Evolutionary conservation across 441 rosid species (phyloP), one percentile per base, ranked within the genome.

Genomic region (Gossypium gossypioides): DNA sequence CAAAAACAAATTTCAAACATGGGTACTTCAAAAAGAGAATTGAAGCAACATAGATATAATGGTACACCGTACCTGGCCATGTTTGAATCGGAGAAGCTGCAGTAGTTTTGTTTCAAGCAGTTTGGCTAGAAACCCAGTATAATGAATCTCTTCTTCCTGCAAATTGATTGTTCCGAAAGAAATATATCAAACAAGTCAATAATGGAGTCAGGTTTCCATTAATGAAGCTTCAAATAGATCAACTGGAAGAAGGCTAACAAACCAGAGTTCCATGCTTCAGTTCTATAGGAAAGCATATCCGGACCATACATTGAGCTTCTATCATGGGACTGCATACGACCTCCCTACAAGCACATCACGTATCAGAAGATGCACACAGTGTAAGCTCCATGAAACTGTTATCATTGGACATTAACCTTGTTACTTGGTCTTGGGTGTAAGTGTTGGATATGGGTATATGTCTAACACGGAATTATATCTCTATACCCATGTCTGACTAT

Each of bases 291-390:
- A 91, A 90, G 86, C 92, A 90, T 73, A 91, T 77, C 86, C 89
- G 94, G 75, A 91, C 97, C 52, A 89, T 90, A 76, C 98, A 87
- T 70, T 93, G 98, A 55, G 88, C 98, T 87, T 91, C 95, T n/a
- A 89, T 91, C 97, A 93, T 93, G 27, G 89, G 92, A 77, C 97
- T 93, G 65, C 72, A 80, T 55, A 93, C 97, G 42, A 86, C 86
- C 83, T 93, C 96, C 80, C 98, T 93, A 77, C 70, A 82, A 75
- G 75, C 73, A 63, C 6, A 44, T 44, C 15, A 46, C 13, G 58
- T 48, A 57, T 59, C 27, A 59, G 25, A 72, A 70, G 8, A 64
- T 44, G 46, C 15, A 68, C 0, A 21, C 55, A 25, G 13, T 40
- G 51, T 40, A 19, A 65, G 55, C 34, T 65, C 32, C 37, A 65